Evolutionary conservation across 331 rosid genomes (phyloP).

Genomic region (Malus hybrid): DNA sequence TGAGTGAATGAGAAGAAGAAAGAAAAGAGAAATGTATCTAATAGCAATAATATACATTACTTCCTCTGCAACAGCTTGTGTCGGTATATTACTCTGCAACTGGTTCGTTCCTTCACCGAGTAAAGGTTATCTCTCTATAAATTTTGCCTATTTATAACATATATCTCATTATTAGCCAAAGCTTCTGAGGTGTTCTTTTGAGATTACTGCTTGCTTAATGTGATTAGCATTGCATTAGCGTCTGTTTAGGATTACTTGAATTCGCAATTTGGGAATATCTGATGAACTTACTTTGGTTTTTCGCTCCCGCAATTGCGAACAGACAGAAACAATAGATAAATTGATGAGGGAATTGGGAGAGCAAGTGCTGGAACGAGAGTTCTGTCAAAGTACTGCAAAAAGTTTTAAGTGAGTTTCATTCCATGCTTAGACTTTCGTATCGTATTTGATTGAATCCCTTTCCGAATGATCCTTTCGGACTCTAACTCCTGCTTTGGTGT

Average conservation of each 20-base stretch:
- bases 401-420: conserved; percentile 57
- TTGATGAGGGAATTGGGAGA: conserved; percentile 39
- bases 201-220: background rate
- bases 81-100: too few species aligned
- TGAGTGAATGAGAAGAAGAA: too few species aligned
- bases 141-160: too few species aligned
- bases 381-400: conserved; percentile 47
- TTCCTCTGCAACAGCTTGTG: too few species aligned
- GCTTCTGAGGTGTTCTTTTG: background rate
- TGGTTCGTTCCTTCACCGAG: too few species aligned
- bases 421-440: background rate
- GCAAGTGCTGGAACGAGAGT: conserved; percentile 32
- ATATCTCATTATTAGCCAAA: background rate
- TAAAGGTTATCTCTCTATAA: too few species aligned
- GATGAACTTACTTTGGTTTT: background rate
- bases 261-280: background rate
- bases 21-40: too few species aligned
- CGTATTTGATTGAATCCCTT: background rate
- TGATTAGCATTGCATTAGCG: background rate
- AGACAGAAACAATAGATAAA: conserved; percentile 75
- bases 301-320: conserved; percentile 14
- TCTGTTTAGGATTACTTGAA: too few species aligned
- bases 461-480: background rate
- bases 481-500: conserved; percentile 20
- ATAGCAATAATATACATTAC: too few species aligned